Evolutionary conservation across 2,329 filamentous ascomycete species (phyloP), one percentile per base, ranked within the genome.

Genomic region (Penicillium aurantiogriseum): DNA sequence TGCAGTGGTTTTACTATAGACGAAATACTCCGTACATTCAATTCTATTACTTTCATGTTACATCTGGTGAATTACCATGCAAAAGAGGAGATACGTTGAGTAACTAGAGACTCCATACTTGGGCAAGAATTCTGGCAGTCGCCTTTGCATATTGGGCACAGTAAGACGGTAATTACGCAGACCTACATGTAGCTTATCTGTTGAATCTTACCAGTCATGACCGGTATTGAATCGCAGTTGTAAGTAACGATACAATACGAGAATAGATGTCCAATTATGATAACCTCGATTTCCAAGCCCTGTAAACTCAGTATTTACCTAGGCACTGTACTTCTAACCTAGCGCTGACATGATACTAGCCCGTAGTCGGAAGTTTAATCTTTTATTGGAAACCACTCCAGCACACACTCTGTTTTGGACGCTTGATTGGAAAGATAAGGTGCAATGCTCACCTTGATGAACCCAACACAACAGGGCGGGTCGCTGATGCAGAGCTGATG

Each of bases 381-480:
- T 4, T 45, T 43, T 29, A 36, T 31, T n/a, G 27, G 39, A 29
- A 36, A 36, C 29, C 17, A 25, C 21, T 4, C 38, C 31, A 45
- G 21, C n/a, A 39, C 42, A n/a, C 27, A 39, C 19, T 27, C 17
- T 10, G 11, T 19, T 17, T 35, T 23, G 15, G 15, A n/a, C 4
- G 15, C 35, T 21, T 48, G 17, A 54, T 48, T 40, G 33, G 51
- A 25, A 35, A 48, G 51, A 48, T 54, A 54, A 48, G 51, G 43
- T 42, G 43, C 51, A 40, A 48, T 42, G 43, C 43, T 48, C 7
- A 42, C 51, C 42, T 33, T n/a, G 25, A 23, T 53, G 13, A 25
- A 40, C 50, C 42, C 42, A 46, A 53, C 43, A 40, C 33, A 42
- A 25, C 13, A 48, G 25, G 33, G 23, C 9, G 23, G 51, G 13